These are phyloP conservation scores for Capronia americana DNA, from an alignment of 2,329 filamentous ascomycete species.

Conservation along the genomic window DNA sequence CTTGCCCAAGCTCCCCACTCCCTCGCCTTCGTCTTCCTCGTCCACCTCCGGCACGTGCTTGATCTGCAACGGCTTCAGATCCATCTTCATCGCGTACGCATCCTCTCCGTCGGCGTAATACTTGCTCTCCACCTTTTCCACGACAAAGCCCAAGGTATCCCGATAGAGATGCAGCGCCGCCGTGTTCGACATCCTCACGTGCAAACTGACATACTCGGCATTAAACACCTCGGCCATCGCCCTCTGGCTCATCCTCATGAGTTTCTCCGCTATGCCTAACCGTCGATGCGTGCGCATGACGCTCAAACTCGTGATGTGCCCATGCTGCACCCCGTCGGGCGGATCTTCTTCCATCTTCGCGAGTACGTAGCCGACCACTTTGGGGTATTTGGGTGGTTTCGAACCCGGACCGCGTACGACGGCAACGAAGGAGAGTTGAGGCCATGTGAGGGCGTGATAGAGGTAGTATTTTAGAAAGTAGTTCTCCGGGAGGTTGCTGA, in stretches of 20 bases:
- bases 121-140: slow-evolving; percentile 81
- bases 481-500: slow-evolving; percentile 98
- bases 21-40: slow-evolving; percentile 68
- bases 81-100: slow-evolving; percentile 90
- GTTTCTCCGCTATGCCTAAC: slow-evolving; percentile 90
- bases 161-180: slow-evolving; percentile 92
- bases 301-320: slow-evolving; percentile 92
- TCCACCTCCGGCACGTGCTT: slow-evolving; percentile 54
- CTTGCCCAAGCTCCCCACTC: slow-evolving; percentile 67
- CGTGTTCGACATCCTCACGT: slow-evolving; percentile 92
- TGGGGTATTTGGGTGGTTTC: slow-evolving; percentile 85
- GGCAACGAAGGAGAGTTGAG: slow-evolving; percentile 93
- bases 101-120: slow-evolving; percentile 99
- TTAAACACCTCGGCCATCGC: slow-evolving; percentile 96
- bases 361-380: slow-evolving; percentile 98
- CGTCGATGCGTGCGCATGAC: slow-evolving; percentile 96
- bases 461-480: slow-evolving; percentile 99
- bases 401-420: slow-evolving; percentile 80
- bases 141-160: slow-evolving; percentile 84
- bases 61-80: slow-evolving; percentile 64
- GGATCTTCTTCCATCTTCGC: slow-evolving; percentile 99
- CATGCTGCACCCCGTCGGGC: slow-evolving; percentile 85
- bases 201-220: slow-evolving; percentile 90
- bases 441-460: slow-evolving; percentile 98
- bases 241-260: slow-evolving; percentile 94